These are phyloP conservation scores for Rhizophlyctis rosea DNA, from an alignment of 192 early-diverging fungal species.

Conservation along the genomic window DNA sequence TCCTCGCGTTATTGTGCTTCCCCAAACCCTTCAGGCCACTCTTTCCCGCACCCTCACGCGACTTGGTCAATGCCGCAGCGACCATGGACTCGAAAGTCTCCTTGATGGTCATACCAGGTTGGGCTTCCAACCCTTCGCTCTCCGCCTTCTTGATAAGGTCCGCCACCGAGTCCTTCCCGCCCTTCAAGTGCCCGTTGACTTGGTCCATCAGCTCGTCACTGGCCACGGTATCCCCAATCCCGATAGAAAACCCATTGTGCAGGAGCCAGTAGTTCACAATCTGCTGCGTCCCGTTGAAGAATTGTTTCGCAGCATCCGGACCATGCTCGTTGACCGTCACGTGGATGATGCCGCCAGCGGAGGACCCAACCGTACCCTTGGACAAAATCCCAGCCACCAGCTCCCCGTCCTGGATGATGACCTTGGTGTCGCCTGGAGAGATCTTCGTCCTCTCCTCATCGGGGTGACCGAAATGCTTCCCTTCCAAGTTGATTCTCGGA, in stretches of 20 bases:
- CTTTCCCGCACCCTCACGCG: slow-evolving; percentile 90
- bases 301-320: slow-evolving; percentile 76
- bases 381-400: slow-evolving; percentile 90
- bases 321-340: slow-evolving; percentile 94
- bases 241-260: slow-evolving; percentile 93
- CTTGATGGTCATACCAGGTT: slow-evolving; percentile 89
- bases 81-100: slow-evolving; percentile 89
- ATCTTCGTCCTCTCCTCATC: slow-evolving; percentile 75
- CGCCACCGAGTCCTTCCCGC: slow-evolving; percentile 74
- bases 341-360: slow-evolving; percentile 85
- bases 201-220: slow-evolving; percentile 72
- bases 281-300: slow-evolving; percentile 89
- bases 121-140: slow-evolving; percentile 72
- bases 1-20: slow-evolving; percentile 92
- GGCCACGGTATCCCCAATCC: slow-evolving; percentile 97
- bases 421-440: slow-evolving; percentile 86
- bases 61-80: slow-evolving; percentile 81
- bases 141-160: slow-evolving; percentile 81
- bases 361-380: slow-evolving; percentile 89
- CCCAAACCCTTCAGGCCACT: slow-evolving; percentile 74
- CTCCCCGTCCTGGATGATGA: slow-evolving; percentile 90
- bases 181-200: slow-evolving; percentile 73
- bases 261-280: slow-evolving; percentile 95
- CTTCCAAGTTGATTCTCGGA: slow-evolving; percentile 86
- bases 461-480: slow-evolving; percentile 72